Base-by-base conservation (phyloP, 148 eudicot genomes). In the Fallopia convolvulus region DNA sequence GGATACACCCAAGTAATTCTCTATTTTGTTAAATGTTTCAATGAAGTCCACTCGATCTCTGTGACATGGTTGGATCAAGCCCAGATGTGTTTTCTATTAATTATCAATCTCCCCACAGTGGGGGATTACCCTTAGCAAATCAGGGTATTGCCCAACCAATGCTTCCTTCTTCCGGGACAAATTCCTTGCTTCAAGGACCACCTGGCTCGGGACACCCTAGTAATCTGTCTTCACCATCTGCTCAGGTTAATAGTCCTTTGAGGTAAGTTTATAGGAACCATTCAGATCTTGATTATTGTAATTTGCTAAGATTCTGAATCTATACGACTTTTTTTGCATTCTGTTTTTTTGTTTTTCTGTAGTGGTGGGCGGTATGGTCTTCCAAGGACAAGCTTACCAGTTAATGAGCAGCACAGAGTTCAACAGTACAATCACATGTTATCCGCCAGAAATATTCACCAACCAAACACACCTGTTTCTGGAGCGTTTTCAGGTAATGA, bases 11-110 rank as follows among this genome's bases (percentile, higher is more conserved):
- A 18, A 44, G 15, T 46, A 46, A 73, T 13, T 44, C 33, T 10
- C 20, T 13, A 7, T 70, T 17, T 17, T 70, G 11, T 26, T 20
- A 12, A n/a, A 73, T 73, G 46, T 73, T 42, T 73, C 33, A 73
- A 32, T 50, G 83, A 86, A 95, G 99, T 84, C 99, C 99, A 75
- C 92, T 91, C 76, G 99, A 92, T 84, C 90, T 95, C 12, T 89
- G 92, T 83, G 97, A 95, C 80, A 78, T 83, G 75, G 74, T 80
- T 82, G 74, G 80, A 79, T 76, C 99, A 74, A 89, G 85, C 80
- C 85, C 90, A 15, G 99, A 95, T 82, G 73, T 84, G 55, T 79
- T 86, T 74, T 50, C 90, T 74, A 78, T 82, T 73, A 91, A 89
- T 75, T 88, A 82, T 86, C 95, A 88, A 86, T 82, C 81, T 53